Base-by-base conservation (phyloP, 768 basidiomycete species). In the Trametes elegans region DNA sequence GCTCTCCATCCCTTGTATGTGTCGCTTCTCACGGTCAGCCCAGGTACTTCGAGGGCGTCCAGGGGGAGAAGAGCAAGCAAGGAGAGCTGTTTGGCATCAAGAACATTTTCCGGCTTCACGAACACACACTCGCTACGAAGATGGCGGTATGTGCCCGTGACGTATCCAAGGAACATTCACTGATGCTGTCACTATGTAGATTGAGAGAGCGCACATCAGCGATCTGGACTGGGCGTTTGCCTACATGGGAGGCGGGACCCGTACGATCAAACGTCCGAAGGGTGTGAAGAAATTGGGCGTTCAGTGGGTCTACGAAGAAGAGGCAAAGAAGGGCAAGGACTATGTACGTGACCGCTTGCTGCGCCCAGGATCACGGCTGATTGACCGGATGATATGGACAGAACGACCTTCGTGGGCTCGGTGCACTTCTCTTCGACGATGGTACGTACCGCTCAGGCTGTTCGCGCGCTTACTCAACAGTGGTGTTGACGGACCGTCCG, bases 61-160 rank as follows among this genome's bases (percentile, higher is more conserved):
- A 93, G 65, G 90, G 88, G 8, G 87, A 91, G 63, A 84, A 77
- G 47, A 70, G 68, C 1, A 82, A 83, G 63, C 83, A 85, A 63
- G 93, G 91, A 27, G 92, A 94, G 63, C 77, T 94, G 2, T 95
- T 91, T 62, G 93, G 93, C 3, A 74, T 88, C 42, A 82, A 85
- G 65, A 95, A 95, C 62, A 90, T 95, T 31, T 93, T 95, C 72
- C 82, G 76, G 59, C 74, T 93, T 26, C 83, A 89, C 57, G 88
- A 90, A 63, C 74, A 76, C 55, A 82, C 76, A 14, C 73, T 86
- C 8, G 80, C 87, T 32, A 93, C 89, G 0, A 90, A 92, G 69
- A 77, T 80, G 68, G 79, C 83, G 55, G 90, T 90, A 72, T 54
- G 81, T 67, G 18, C 35, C 26, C 38, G 13, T 14, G 3, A 0